These are phyloP conservation scores for Ajuga chamaepitys DNA, from an alignment of 257 asterid genomes.

Conservation along the genomic window DNA sequence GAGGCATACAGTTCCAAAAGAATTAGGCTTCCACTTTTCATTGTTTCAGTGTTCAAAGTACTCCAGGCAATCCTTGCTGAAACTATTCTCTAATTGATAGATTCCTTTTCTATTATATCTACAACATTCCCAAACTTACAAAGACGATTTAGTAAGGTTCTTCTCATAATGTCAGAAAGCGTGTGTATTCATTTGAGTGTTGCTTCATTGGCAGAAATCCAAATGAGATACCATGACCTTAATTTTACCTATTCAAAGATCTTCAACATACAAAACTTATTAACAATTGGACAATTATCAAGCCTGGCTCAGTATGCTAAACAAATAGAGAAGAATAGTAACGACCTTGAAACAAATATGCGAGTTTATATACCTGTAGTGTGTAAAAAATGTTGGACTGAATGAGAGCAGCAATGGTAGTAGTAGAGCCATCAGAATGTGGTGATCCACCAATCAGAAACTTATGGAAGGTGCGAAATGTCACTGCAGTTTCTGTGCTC, in stretches of 20 bases:
- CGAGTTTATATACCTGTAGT: constrained; percentile 47
- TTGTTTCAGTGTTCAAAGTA: not conserved
- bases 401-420: constrained; percentile 26
- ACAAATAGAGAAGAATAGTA: not conserved
- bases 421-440: constrained; percentile 37
- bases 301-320: constrained; percentile 1
- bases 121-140: not conserved
- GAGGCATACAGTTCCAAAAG: not conserved
- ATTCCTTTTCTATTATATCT: not conserved
- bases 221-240: not conserved
- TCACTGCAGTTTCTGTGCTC: constrained; percentile 92
- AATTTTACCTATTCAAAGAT: not conserved
- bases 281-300: not conserved
- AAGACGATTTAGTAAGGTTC: not conserved
- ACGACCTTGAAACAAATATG: constrained; percentile 6
- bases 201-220: constrained; percentile 9
- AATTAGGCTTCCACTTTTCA: not conserved
- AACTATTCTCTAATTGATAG: not conserved
- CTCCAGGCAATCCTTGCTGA: not conserved
- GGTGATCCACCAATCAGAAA: constrained; percentile 66
- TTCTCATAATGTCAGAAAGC: not conserved
- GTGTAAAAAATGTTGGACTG: constrained; percentile 45
- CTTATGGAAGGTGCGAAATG: constrained; percentile 75
- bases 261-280: not conserved
- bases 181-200: not conserved